Base-by-base conservation (phyloP, 306 rosid species). In the Pyrus bretschneideri region DNA sequence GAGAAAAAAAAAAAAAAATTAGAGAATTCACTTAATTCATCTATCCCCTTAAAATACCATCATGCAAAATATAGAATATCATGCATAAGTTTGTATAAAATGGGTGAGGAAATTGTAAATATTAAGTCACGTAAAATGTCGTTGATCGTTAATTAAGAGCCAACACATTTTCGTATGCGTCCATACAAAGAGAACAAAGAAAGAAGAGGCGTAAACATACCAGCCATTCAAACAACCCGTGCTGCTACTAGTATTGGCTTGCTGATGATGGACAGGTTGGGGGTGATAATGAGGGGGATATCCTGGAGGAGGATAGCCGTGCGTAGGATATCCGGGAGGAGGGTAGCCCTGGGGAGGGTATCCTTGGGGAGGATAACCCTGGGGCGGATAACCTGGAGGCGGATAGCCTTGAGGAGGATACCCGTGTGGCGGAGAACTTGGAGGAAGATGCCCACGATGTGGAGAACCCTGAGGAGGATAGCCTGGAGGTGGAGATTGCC, bases 181-280 rank as follows among this genome's bases (percentile, higher is more conserved):
- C 42, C 11, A 21, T 58, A 4, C 27, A 64, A 22, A 33, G 10
- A 38, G 7, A 62, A 49, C 30, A 65, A 11, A 27, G 17, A 79
- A 23, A 79, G 54, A 54, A 54, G 22, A 31, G 38, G 65, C 35
- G 1, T 49, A 14, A 31, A 42, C 25, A 31, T 69, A 94, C 98
- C 98, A 94, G 74, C 96, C 95, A 78, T 91, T 89, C 63, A 92
- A 0, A 64, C 89, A 80, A 58, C 98, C 93, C 15, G 18, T 4
- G 25, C 25, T 60, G 33, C 8, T 12, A 25, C 18, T 60, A 11
- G 19, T 60, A 60, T 9, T 60, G 70, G 87, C 2, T 69, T 85
- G 65, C 2, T 65, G 95, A 12, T 88, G 94, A 33, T 93, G 93
- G 1, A 86, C 93, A 54, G 67, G 67, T 15, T 29, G 76, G 2